Base-by-base conservation (phyloP, 1,139 yeast species). In the Yamadazyma diospyri region DNA sequence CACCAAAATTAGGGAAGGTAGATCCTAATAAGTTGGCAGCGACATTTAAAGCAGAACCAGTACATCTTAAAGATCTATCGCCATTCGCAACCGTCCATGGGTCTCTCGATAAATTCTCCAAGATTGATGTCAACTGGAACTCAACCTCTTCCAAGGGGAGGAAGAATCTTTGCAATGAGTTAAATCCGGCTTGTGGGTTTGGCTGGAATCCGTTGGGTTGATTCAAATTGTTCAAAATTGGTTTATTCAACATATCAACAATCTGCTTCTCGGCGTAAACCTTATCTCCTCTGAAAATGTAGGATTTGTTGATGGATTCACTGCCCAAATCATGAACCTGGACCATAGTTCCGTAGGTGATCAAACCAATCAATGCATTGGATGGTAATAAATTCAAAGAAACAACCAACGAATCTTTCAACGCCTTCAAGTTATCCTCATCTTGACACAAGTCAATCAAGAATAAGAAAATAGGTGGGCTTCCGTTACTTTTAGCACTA, bases 371-470 rank as follows among this genome's bases (percentile, higher is more conserved):
- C 40, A 89, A 72, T 2, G 97, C 94, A 53, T 92, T 88, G 28
- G 95, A 94, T 19, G 99, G 99, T 52, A 92, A 76, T 48, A 86
- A 66, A 36, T 87, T 76, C 47, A 94, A 72, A 10, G 95, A 79
- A 38, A 87, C 80, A 37, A 88, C 78, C 50, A 92, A 72, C 20
- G 95, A 76, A 48, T 88, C 96, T 57, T 87, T 87, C 58, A 92
- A 72, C 8, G 97, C 92, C 56, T 81, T 78, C 53, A 92, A 71
- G 58, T 88, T 92, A 51, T 92, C 98, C 37, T 80, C 87, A 52
- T 94, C 97, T 59, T 94, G 96, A 56, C 98, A 92, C 43, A 89
- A 69, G 59, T 92, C 99, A 47, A 92, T 81, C 22, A 88, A 94
- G 55, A 87, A 87, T 45, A 88, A 65, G 58, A 89, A 92, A 41